Evolutionary conservation across 805 yeast species (phyloP).

Genomic region (Yarrowia sp.): DNA sequence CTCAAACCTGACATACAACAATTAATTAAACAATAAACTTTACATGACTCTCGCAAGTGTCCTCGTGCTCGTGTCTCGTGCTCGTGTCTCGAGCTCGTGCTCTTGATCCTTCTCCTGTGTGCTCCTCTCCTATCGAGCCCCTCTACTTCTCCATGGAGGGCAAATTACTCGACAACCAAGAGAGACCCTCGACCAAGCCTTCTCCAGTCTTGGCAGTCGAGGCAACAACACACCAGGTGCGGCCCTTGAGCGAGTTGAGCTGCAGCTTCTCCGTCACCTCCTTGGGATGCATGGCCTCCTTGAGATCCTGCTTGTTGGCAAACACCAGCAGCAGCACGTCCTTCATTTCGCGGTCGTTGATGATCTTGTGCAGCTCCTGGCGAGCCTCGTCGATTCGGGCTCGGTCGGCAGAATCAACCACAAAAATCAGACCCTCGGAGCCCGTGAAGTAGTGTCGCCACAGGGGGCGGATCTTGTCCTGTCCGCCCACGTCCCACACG

Average conservation of each 20-base stretch:
- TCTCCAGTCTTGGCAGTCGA: slow-evolving; percentile 87
- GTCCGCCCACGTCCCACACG: slow-evolving; percentile 97
- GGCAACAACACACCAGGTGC: slow-evolving; percentile 89
- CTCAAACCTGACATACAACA: background rate
- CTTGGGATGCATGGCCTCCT: slow-evolving; percentile 69
- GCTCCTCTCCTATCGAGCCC: background rate
- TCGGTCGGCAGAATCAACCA: slow-evolving; percentile 76
- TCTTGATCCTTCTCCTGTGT: too few relatives aligned
- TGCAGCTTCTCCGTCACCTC: slow-evolving; percentile 73
- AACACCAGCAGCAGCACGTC: slow-evolving; percentile 76
- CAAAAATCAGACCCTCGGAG: slow-evolving; percentile 87
- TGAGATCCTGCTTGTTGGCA: slow-evolving; percentile 85
- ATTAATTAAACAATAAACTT: slow-evolving; percentile 7
- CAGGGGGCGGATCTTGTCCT: slow-evolving; percentile 82
- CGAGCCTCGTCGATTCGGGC: slow-evolving; percentile 74
- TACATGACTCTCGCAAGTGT: background rate
- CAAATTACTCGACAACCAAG: slow-evolving; percentile 75
- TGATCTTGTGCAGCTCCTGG: slow-evolving; percentile 70
- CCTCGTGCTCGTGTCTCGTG: too few relatives aligned
- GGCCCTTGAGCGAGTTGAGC: slow-evolving; percentile 59
- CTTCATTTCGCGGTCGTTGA: slow-evolving; percentile 79
- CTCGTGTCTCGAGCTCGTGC: too few relatives aligned
- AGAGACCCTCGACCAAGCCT: slow-evolving; percentile 81
- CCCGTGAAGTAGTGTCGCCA: slow-evolving; percentile 97
- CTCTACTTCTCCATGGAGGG: slow-evolving; percentile 36